phyloP scores from a whole-genome alignment of 78 protist genomes.

The Chrysochromulina tobinii region DNA sequence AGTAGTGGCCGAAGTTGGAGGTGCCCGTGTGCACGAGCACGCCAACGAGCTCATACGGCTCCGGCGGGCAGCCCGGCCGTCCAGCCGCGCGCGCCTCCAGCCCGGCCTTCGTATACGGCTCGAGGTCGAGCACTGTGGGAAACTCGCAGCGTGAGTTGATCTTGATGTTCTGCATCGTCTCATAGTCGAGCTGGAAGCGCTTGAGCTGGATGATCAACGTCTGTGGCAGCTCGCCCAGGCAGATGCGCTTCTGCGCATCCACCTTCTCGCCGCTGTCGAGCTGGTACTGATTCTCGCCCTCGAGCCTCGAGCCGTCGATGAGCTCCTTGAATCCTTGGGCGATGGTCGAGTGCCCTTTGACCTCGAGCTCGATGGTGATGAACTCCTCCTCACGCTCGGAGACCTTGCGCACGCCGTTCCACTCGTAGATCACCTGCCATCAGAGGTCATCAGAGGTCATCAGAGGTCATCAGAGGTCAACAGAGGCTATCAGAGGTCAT shows the following conservation, averaged over 20 bases:
- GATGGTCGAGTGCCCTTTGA: slow-evolving; percentile 63
- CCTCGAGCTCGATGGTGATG: not conserved
- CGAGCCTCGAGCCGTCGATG: slow-evolving; percentile 59
- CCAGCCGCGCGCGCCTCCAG: slow-evolving; percentile 39
- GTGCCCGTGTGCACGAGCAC: slow-evolving; percentile 81
- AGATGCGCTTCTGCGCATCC: slow-evolving; percentile 1
- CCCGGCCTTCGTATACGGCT: slow-evolving; percentile 66
- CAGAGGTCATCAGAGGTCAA: too few relatives aligned
- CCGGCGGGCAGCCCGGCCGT: not conserved
- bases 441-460: too few relatives aligned
- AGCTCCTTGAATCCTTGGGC: slow-evolving; percentile 53
- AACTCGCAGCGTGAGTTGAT: slow-evolving; percentile 65
- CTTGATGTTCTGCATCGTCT: slow-evolving; percentile 65
- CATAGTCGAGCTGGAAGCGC: slow-evolving; percentile 82
- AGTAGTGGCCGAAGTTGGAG: slow-evolving; percentile 77
- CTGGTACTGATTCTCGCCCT: slow-evolving; percentile 45
- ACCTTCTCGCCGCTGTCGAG: slow-evolving; percentile 26
- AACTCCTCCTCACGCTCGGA: not conserved
- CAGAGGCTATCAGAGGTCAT: too few relatives aligned
- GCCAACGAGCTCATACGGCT: slow-evolving; percentile 71
- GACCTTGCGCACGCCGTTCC: not conserved
- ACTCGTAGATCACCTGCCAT: too few relatives aligned
- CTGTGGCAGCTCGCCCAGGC: slow-evolving; percentile 26
- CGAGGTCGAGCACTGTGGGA: slow-evolving; percentile 65
- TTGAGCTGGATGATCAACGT: slow-evolving; percentile 69